These are phyloP conservation scores for Akanthomyces lecanii DNA, from an alignment of 2,329 filamentous ascomycete genomes.

Conservation along the genomic window DNA sequence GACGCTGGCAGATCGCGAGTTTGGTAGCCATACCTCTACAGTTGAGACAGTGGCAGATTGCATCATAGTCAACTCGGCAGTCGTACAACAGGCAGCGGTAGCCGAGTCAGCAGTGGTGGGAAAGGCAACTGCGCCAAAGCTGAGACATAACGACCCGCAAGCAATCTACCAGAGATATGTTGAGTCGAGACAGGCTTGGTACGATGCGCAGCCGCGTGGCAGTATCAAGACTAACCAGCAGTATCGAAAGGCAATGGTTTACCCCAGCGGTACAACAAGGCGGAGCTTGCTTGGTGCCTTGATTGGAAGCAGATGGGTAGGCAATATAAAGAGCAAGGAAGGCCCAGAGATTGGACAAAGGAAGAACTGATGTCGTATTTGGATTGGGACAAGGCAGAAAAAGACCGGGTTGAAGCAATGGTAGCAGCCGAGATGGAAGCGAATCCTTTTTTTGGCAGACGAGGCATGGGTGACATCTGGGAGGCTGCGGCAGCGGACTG, in stretches of 20 bases:
- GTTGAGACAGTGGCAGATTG: not conserved
- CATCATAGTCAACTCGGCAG: not conserved
- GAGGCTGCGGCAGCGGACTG: constrained; percentile 13
- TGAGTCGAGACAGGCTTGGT: constrained; percentile 20
- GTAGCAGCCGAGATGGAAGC: constrained; percentile 17
- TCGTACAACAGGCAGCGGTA: not conserved
- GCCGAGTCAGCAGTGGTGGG: not conserved
- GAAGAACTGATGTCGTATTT: constrained; percentile 25
- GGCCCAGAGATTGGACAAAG: constrained; percentile 21
- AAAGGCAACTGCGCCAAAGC: not conserved
- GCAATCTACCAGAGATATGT: constrained; percentile 23
- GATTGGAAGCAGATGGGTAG: constrained; percentile 20
- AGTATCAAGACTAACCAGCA: constrained; percentile 22
- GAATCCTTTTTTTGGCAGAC: constrained; percentile 6
- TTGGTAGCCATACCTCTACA: not conserved
- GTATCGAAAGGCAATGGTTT: constrained; percentile 23
- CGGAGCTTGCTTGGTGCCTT: constrained; percentile 22
- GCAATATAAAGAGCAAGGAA: constrained; percentile 15
- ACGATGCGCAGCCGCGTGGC: constrained; percentile 18
- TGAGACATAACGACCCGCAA: constrained; percentile 16
- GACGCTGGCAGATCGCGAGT: not conserved
- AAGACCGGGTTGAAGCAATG: constrained; percentile 21
- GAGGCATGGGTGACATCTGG: constrained; percentile 18
- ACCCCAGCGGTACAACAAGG: constrained; percentile 19
- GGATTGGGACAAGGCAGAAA: constrained; percentile 23